phyloP scores from a whole-genome alignment of 441 rosid genomes.

The Theobroma grandiflorum region DNA sequence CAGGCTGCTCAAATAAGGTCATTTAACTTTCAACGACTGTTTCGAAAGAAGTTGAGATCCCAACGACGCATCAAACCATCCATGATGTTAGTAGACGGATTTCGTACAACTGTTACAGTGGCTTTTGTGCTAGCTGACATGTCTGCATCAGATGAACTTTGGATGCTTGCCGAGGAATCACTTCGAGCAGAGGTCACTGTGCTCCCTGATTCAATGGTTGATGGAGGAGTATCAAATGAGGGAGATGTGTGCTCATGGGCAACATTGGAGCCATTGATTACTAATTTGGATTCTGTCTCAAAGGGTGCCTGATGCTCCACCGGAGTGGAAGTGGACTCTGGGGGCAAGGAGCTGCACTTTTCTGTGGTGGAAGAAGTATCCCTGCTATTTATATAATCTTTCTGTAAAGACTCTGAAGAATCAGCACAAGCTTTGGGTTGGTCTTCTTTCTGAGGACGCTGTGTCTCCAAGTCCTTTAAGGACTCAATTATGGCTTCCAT shows the following conservation, averaged over 20 bases:
- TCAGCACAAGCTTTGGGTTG: constrained; percentile 39
- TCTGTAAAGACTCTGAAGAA: constrained; percentile 43
- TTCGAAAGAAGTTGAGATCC: constrained; percentile 80
- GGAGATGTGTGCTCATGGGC: constrained; percentile 46
- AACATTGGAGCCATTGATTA: constrained; percentile 30
- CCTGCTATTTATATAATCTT: constrained; percentile 26
- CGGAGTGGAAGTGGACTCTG: constrained; percentile 36
- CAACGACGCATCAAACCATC: constrained; percentile 91
- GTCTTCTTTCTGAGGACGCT: constrained; percentile 45
- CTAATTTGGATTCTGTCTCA: constrained; percentile 38
- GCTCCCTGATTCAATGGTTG: constrained; percentile 41
- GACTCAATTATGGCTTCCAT: constrained; percentile 89
- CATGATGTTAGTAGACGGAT: constrained; percentile 68
- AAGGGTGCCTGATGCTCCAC: constrained; percentile 35
- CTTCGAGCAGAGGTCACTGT: constrained; percentile 40
- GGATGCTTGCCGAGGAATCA: constrained; percentile 43
- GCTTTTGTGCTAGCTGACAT: constrained; percentile 80
- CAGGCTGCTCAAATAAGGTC: constrained; percentile 15
- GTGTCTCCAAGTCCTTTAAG: constrained; percentile 70
- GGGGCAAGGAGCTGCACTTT: constrained; percentile 31
- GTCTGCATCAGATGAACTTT: constrained; percentile 58
- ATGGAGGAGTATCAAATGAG: constrained; percentile 38
- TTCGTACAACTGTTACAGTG: constrained; percentile 72
- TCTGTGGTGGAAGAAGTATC: constrained; percentile 37
- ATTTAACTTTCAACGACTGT: constrained; percentile 43